Conservation (phyloP, 2,329 filamentous ascomycete genomes). For the Pyrenochaeta sp. region DNA sequence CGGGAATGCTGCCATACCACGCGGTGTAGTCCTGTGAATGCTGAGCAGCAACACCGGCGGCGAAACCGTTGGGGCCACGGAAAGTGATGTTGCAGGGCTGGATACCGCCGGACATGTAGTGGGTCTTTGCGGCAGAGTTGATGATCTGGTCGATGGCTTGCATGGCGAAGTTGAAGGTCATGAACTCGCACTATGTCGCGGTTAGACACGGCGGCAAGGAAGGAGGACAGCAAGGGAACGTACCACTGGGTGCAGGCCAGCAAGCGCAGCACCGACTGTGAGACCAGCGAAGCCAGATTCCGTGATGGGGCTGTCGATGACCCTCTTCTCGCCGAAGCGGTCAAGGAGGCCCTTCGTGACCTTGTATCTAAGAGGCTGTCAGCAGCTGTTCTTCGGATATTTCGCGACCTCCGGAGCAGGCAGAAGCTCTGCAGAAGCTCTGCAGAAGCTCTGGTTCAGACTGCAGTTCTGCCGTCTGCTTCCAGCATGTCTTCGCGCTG, state of each 20-base stretch:
- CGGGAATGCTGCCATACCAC: slow-evolving; percentile 98
- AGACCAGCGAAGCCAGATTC: slow-evolving; percentile 95
- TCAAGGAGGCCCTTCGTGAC: slow-evolving; percentile 97
- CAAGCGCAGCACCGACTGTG: slow-evolving; percentile 91
- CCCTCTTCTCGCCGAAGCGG: slow-evolving; percentile 94
- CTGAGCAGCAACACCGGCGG: slow-evolving; percentile 92
- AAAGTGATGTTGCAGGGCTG: slow-evolving; percentile 99
- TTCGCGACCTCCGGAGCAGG: too few relatives aligned
- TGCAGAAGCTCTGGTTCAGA: too few relatives aligned
- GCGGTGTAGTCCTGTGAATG: slow-evolving; percentile 99
- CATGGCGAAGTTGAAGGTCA: slow-evolving; percentile 99
- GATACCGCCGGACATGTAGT: slow-evolving; percentile 99
- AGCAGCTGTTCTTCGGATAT: slow-evolving; percentile 35
- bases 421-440: too few relatives aligned
- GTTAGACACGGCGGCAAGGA: slow-evolving; percentile 17
- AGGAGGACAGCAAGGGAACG: slow-evolving; percentile 46
- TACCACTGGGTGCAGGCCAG: slow-evolving; percentile 92
- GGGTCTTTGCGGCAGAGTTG: slow-evolving; percentile 98
- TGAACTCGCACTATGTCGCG: slow-evolving; percentile 85
- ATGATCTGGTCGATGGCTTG: slow-evolving; percentile 99
- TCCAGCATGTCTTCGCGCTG: slow-evolving; percentile 7
- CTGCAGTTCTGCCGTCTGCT: not conserved
- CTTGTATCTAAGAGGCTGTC: slow-evolving; percentile 75
- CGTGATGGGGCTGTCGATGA: slow-evolving; percentile 98
- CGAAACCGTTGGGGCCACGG: slow-evolving; percentile 98